These are phyloP conservation scores for Effrenium voratum DNA, from an alignment of 73 alveolate genomes.

Conservation along the genomic window DNA sequence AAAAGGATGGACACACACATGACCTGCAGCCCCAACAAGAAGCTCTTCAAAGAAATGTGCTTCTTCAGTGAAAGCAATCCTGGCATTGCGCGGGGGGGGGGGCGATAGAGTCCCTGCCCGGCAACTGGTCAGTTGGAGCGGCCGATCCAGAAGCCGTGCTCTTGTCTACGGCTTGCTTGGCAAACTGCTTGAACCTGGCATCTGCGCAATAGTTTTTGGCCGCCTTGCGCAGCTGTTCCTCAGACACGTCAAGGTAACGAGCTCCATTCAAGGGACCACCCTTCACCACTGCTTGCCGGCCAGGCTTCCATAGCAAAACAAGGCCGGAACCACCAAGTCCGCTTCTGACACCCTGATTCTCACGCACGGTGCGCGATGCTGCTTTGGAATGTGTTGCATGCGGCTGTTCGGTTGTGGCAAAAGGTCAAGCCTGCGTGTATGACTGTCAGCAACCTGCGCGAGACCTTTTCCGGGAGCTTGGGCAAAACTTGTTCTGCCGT, in stretches of 20 bases:
- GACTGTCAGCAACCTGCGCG: not conserved
- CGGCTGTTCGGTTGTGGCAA: not conserved
- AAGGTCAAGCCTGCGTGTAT: not conserved
- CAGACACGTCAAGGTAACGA: not conserved
- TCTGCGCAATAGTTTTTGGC: not conserved
- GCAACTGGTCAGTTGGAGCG: not conserved
- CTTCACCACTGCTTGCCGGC: not conserved
- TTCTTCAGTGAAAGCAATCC: not conserved
- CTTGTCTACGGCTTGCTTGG: not conserved
- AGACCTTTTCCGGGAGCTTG: not conserved
- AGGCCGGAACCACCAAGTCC: not conserved
- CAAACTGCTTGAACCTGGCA: constrained; percentile 8
- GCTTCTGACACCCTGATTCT: not conserved
- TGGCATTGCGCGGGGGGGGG: no score
- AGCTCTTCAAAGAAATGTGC: not conserved
- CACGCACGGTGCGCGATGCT: not conserved
- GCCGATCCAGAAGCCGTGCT: not conserved
- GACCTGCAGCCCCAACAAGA: not conserved
- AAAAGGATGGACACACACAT: not conserved
- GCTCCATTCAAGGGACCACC: constrained; percentile 15
- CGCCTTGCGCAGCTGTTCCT: not conserved
- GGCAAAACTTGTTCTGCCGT: not conserved
- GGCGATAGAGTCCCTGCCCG: not conserved
- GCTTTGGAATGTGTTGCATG: no score
- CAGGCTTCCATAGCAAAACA: not conserved